Evolutionary conservation across 1,139 yeast species (phyloP).

Genomic region (Protomyces pachydermus): DNA sequence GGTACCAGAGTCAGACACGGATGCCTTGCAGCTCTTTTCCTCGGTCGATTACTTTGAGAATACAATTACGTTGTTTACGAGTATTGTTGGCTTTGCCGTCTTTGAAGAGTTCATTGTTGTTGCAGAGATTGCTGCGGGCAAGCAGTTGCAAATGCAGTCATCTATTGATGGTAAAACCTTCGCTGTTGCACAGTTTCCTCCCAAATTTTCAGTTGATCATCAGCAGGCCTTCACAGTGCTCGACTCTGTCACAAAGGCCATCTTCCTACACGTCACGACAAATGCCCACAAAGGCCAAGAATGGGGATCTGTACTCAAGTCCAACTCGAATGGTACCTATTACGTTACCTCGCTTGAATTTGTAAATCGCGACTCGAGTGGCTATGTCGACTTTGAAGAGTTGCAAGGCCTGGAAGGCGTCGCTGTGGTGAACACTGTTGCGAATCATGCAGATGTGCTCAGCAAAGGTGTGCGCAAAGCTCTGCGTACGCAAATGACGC

Average conservation of each 20-base stretch:
- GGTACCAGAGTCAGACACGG: slow-evolving; percentile 27
- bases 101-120: slow-evolving; percentile 65
- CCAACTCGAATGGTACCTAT: slow-evolving; percentile 93
- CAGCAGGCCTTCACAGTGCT: slow-evolving; percentile 82
- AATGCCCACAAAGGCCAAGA: slow-evolving; percentile 50
- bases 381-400: slow-evolving; percentile 86
- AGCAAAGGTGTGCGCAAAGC: slow-evolving; percentile 48
- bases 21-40: slow-evolving; percentile 44
- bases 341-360: slow-evolving; percentile 66
- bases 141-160: slow-evolving; percentile 56
- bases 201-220: slow-evolving; percentile 54
- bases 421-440: slow-evolving; percentile 64
- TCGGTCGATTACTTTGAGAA: slow-evolving; percentile 52
- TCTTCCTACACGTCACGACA: slow-evolving; percentile 80
- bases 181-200: slow-evolving; percentile 78
- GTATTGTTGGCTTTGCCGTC: slow-evolving; percentile 60
- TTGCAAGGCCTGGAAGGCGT: slow-evolving; percentile 87
- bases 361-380: slow-evolving; percentile 68
- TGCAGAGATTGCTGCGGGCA: slow-evolving; percentile 47
- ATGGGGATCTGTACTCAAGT: slow-evolving; percentile 77
- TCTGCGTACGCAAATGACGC: slow-evolving; percentile 68
- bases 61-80: slow-evolving; percentile 45
- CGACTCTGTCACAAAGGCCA: slow-evolving; percentile 67
- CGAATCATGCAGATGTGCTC: slow-evolving; percentile 47
- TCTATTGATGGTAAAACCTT: slow-evolving; percentile 76